Evolutionary conservation across 106 monocot genomes (phyloP), one percentile per base, ranked within the genome.

Genomic region (Cymbidium sinense): DNA sequence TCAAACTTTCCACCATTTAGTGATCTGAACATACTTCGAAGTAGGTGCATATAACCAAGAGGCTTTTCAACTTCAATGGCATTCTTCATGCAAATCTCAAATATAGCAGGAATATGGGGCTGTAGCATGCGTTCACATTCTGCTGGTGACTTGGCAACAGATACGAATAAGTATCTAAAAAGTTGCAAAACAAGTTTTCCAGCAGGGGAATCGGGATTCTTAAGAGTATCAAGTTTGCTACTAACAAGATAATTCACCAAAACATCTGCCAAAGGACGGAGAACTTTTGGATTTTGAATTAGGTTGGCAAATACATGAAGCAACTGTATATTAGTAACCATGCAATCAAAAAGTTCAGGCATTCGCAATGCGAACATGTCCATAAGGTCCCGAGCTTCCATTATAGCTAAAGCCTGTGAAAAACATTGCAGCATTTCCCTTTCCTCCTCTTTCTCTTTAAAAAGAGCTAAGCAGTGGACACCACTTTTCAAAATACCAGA

Each of bases 41-140:
- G 89, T 55, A 99, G 87, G 73, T 93, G 92, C 95, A 99, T 88
- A 70, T 95, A 99, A 77, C 95, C 94, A 81, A 95, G 92, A 70
- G 99, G 99, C 77, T 92, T 99, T 15, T 95, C 95, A 69, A 99
- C 95, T 81, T 99, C 99, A 81, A 85, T 87, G 50, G 99, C 89
- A 87, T 87, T 95, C 81, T 91, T 99, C 99, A 99, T 95, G 85
- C 99, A 99, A 37, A 86, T 86, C 72, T 99, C 95, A 90, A 99
- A 90, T 73, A 99, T 99, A 71, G 84, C 84, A 82, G 95, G 88
- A 69, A 99, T 85, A 52, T 99, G 99, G 54, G 99, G 94, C 79
- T 95, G 99, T 75, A 99, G 77, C 58, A 91, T 90, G 71, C 92
- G 86, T 52, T 99, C 99, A 85, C 95, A 95, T 77, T 95, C 95